phyloP scores from a whole-genome alignment of 1,284 basidiomycete species.

The Papiliotrema laurentii region DNA sequence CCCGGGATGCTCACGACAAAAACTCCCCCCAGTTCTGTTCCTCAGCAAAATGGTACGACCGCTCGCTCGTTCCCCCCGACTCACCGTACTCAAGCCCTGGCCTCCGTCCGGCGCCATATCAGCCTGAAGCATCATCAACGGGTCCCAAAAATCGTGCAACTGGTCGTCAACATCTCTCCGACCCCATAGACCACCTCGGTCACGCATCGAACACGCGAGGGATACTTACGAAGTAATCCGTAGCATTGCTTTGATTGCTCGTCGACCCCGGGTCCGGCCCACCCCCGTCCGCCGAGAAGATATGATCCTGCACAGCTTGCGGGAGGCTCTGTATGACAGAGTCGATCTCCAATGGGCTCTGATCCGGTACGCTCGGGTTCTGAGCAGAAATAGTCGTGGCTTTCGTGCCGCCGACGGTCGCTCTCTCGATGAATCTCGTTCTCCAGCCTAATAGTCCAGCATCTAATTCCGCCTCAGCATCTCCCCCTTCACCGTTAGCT shows the following conservation, averaged over 20 bases:
- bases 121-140: slow-evolving; percentile 5
- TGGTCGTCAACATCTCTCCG: too few species aligned
- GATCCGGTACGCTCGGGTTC: background rate
- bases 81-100: background rate
- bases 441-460: slow-evolving; percentile 31
- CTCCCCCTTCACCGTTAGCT: slow-evolving; percentile 1
- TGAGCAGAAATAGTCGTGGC: slow-evolving; percentile 9
- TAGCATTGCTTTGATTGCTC: background rate
- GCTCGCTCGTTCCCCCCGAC: background rate
- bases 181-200: too few species aligned
- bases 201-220: background rate
- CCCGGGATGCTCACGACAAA: background rate
- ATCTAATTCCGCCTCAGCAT: slow-evolving; percentile 13
- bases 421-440: slow-evolving; percentile 27
- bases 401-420: slow-evolving; percentile 4
- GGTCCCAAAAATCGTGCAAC: slow-evolving; percentile 8
- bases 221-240: slow-evolving; percentile 4
- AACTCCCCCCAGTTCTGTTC: background rate
- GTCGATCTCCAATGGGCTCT: slow-evolving; percentile 3
- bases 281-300: slow-evolving; percentile 3
- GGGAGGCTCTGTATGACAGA: slow-evolving; percentile 8
- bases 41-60: background rate
- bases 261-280: slow-evolving; percentile 2
- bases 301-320: slow-evolving; percentile 12
- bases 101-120: slow-evolving; percentile 2